These are phyloP conservation scores for Phaeophleospora eucalypticola DNA, from an alignment of 2,329 filamentous ascomycete genomes.

Conservation along the genomic window DNA sequence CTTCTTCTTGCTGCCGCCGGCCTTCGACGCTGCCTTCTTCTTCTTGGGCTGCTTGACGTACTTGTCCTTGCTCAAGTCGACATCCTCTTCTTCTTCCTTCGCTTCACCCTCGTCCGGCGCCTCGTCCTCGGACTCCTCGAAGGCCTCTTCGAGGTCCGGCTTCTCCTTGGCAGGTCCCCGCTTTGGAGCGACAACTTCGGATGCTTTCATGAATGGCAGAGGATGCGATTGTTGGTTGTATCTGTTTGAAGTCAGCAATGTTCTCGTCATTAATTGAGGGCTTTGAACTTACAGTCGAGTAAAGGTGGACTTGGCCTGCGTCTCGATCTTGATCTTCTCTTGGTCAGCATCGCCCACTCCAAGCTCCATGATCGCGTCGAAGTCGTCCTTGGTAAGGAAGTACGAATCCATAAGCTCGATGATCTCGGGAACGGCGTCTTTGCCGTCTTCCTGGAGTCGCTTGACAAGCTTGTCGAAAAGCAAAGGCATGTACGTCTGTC, in stretches of 20 bases:
- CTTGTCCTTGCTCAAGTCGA: slow-evolving; percentile 91
- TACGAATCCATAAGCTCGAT: slow-evolving; percentile 98
- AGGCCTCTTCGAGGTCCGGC: slow-evolving; percentile 91
- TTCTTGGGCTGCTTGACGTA: slow-evolving; percentile 90
- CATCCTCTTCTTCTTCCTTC: slow-evolving; percentile 56
- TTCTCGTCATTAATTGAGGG: neutral
- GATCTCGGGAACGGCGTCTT: slow-evolving; percentile 73
- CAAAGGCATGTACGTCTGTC: slow-evolving; percentile 87
- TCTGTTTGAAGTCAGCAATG: slow-evolving; percentile 42
- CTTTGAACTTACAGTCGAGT: slow-evolving; percentile 68
- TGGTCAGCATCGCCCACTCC: slow-evolving; percentile 81
- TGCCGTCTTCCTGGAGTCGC: slow-evolving; percentile 71
- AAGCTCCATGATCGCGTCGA: slow-evolving; percentile 86
- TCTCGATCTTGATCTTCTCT: slow-evolving; percentile 70
- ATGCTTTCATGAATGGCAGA: slow-evolving; percentile 93
- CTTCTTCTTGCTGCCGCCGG: slow-evolving; percentile 52
- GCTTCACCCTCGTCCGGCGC: slow-evolving; percentile 45
- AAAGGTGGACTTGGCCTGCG: slow-evolving; percentile 82
- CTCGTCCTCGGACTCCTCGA: slow-evolving; percentile 82
- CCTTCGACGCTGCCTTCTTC: slow-evolving; percentile 53
- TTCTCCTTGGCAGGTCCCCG: slow-evolving; percentile 66
- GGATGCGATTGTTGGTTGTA: slow-evolving; percentile 86
- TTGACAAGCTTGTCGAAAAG: slow-evolving; percentile 79
- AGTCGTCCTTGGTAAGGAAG: slow-evolving; percentile 90
- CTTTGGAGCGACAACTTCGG: slow-evolving; percentile 68